phyloP scores from a whole-genome alignment of 371 early-diverging fungal species.

The Synchytrium microbalum region DNA sequence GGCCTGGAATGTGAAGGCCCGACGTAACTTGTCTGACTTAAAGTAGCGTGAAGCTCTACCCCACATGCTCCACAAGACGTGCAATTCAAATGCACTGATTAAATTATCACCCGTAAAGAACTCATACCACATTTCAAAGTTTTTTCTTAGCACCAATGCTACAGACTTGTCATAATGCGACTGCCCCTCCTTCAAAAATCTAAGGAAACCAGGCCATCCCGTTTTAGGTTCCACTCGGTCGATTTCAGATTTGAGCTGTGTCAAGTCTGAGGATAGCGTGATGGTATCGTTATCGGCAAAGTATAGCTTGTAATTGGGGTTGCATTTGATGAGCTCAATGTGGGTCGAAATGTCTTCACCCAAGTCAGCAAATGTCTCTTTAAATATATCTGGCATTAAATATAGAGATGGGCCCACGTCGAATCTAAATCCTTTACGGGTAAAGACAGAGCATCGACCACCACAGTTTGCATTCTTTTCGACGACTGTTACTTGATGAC shows the following conservation, averaged over 20 bases:
- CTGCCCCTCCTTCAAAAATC: conserved; percentile 44
- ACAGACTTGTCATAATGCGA: conserved; percentile 46
- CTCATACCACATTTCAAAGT: conserved; percentile 39
- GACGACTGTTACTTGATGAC: conserved; percentile 46
- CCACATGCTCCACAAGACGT: conserved; percentile 46
- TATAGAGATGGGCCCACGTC: conserved; percentile 58
- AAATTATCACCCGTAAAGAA: conserved; percentile 5
- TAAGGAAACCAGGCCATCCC: conserved; percentile 32
- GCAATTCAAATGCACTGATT: conserved; percentile 33
- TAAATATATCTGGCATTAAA: conserved; percentile 51
- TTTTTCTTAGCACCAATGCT: conserved; percentile 41
- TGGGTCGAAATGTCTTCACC: conserved; percentile 45
- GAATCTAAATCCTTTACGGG: conserved; percentile 41
- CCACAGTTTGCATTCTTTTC: conserved; percentile 54
- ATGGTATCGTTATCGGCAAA: conserved; percentile 31
- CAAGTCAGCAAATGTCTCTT: conserved; percentile 48
- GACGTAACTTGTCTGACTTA: conserved; percentile 48
- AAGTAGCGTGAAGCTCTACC: conserved; percentile 43
- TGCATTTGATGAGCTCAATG: conserved; percentile 43
- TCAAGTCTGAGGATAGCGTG: conserved; percentile 43
- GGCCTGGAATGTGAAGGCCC: conserved; percentile 59
- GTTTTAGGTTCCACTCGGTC: conserved; percentile 38
- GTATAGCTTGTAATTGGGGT: conserved; percentile 55
- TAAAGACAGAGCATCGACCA: conserved; percentile 51
- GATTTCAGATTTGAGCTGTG: conserved; percentile 44